A percentile compares a stretch with the other conserved stretches of the same genome.
Conservation (phyloP, 225 moss, liverwort and hornwort species). For the Bryoerythrophyllum caledonicum region DNA sequence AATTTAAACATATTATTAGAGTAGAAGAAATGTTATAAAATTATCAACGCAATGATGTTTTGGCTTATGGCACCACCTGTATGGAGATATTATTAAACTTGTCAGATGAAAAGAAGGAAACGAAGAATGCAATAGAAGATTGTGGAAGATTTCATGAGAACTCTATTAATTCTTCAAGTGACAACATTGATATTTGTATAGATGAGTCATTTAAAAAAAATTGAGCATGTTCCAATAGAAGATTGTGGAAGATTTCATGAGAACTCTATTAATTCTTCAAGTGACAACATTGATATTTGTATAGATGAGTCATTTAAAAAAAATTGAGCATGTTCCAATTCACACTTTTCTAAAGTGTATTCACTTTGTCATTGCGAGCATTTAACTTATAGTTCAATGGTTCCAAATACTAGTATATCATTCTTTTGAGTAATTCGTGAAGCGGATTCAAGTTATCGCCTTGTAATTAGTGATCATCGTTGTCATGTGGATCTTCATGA, state of each 20-base stretch:
- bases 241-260: no score
- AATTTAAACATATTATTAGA: background rate
- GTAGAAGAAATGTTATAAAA: background rate
- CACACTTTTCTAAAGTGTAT: background rate
- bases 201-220: no score
- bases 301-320: background rate
- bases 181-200: no score
- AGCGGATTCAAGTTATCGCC: no score
- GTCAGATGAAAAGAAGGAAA: background rate
- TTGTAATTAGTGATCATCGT: no score
- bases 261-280: background rate
- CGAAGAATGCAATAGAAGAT: accelerated
- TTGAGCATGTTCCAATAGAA: no score
- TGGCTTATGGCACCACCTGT: background rate
- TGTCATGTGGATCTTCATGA: no score
- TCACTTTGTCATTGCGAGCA: background rate
- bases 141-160: no score
- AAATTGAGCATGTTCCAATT: background rate
- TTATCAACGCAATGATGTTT: no score
- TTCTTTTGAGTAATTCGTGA: no score
- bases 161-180: no score
- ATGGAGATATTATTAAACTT: background rate
- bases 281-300: background rate
- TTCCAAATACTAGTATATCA: background rate
- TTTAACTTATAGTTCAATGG: background rate